Percentiles rank a stretch among this genome's conserved stretches.
These are phyloP conservation scores for Naganishia friedmannii DNA, from an alignment of 768 basidiomycete genomes.

Conservation along the genomic window DNA sequence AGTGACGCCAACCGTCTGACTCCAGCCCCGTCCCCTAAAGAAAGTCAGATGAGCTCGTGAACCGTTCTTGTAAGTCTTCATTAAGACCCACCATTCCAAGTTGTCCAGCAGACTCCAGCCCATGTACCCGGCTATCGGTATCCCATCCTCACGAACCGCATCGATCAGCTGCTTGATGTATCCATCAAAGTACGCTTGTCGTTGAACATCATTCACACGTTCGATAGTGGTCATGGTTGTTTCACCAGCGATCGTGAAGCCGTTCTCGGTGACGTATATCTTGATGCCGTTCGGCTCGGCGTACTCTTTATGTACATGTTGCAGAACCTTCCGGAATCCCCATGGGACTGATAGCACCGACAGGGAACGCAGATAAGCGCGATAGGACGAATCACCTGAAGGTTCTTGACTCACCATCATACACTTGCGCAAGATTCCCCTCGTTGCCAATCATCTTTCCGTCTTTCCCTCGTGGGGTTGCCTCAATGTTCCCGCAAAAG, in stretches of 20 bases:
- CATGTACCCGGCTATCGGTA: slow-evolving; percentile 41
- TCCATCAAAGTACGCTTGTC: slow-evolving; percentile 41
- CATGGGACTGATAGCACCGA: slow-evolving; percentile 38
- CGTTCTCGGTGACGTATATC: slow-evolving; percentile 48
- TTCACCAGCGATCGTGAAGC: slow-evolving; percentile 40
- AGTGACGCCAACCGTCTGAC: slow-evolving; percentile 36
- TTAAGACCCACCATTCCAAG: slow-evolving; percentile 35
- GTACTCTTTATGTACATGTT: slow-evolving; percentile 44
- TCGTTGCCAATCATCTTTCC: too few species aligned
- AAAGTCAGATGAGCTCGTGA: neutral
- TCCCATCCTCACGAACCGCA: slow-evolving; percentile 41
- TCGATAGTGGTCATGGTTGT: slow-evolving; percentile 32
- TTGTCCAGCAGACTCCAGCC: slow-evolving; percentile 39
- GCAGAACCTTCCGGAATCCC: slow-evolving; percentile 44
- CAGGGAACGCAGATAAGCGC: too few species aligned
- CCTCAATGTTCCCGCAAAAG: too few species aligned
- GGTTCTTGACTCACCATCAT: too few species aligned
- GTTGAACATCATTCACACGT: slow-evolving; percentile 41
- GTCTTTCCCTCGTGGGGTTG: too few species aligned
- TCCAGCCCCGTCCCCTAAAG: slow-evolving; percentile 7
- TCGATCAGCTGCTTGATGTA: slow-evolving; percentile 38
- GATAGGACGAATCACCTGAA: too few species aligned
- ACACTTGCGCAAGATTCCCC: too few species aligned
- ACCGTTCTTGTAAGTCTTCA: slow-evolving; percentile 34
- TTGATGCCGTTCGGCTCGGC: slow-evolving; percentile 33